Base-by-base conservation (phyloP, 257 asterid genomes). In the Orobanche coerulescens region DNA sequence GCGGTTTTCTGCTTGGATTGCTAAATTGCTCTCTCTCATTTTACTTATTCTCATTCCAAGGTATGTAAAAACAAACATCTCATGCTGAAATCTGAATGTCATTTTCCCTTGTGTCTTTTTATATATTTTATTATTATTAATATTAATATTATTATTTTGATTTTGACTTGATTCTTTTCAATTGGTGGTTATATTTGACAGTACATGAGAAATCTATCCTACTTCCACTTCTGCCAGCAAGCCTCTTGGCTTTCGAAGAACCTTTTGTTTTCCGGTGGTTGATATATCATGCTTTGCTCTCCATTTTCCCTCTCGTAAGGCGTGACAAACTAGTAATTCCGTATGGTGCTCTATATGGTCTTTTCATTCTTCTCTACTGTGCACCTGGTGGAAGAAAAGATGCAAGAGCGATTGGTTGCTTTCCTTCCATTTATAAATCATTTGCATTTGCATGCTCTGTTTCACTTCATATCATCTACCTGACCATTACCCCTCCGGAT, bases 11-110 rank as follows among this genome's bases (percentile, higher is more conserved):
- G 12, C 79, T 77, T 58, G 90, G 96, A 58, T 77, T 93, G 81
- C 82, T 93, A 26, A 93, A 86, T 77, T 75, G 96, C 62, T 70
- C 94, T 72, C 69, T 89, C 50, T 76, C 97, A 39, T 93, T 93
- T 75, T 93, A 89, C 85, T 73, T 93, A 25, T 93, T 93, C 77
- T 86, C 99, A 64, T 93, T 82, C 84, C 99, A 93, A 89, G 99
- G 99, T 89, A 88, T 0, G 58, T 40, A 44, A 56, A n/a, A 66
- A 40, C 62, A 25, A 58, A 42, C 66, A 24, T 25, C 50, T 58
- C 55, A 12, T 46, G 49, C 71, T 74, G 11, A n/a, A 47, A 25
- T 66, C 57, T 22, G n/a, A n/a, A n/a, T n/a, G 23, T 57, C 62
- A 24, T 73, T 63, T 20, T 4, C 24, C 47, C 62, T 30, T 57